These are phyloP conservation scores for Kitagawia praeruptora DNA, from an alignment of 129 eudicot genomes.

Conservation along the genomic window DNA sequence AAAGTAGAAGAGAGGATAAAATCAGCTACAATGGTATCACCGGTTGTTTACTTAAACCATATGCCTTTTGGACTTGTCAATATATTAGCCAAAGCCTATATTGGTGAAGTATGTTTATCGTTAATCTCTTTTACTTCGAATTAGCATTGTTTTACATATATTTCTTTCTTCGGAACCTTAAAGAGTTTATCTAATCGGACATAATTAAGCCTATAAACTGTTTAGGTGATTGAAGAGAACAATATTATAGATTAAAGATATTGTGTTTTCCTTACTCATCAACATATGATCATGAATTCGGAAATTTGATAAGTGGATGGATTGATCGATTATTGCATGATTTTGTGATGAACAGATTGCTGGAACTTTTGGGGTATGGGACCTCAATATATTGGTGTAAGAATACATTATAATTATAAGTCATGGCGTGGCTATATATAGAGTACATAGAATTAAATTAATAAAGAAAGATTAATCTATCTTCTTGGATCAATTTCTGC, in stretches of 20 bases:
- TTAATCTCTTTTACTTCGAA: background rate
- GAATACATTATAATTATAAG: background rate
- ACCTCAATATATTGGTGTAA: background rate
- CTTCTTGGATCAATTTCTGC: background rate
- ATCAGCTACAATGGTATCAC: background rate
- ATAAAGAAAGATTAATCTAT: background rate
- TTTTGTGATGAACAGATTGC: background rate
- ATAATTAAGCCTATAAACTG: too few relatives aligned
- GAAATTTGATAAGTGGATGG: background rate
- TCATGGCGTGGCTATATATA: background rate
- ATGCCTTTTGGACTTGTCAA: background rate
- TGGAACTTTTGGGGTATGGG: background rate
- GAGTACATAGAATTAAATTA: background rate
- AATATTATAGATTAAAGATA: too few relatives aligned
- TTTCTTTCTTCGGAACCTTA: too few relatives aligned
- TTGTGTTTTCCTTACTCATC: background rate
- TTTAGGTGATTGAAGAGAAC: too few relatives aligned
- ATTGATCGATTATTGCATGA: background rate
- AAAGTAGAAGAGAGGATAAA: background rate
- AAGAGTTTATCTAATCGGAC: too few relatives aligned
- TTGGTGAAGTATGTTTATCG: constrained; percentile 1
- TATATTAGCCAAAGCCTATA: background rate
- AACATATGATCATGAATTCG: background rate
- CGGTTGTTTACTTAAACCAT: background rate
- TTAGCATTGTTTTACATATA: too few relatives aligned